Percentiles rank a stretch among this genome's conserved stretches.
Evolutionary conservation across 2,329 filamentous ascomycete species (phyloP).

Genomic region (Venturia effusa): DNA sequence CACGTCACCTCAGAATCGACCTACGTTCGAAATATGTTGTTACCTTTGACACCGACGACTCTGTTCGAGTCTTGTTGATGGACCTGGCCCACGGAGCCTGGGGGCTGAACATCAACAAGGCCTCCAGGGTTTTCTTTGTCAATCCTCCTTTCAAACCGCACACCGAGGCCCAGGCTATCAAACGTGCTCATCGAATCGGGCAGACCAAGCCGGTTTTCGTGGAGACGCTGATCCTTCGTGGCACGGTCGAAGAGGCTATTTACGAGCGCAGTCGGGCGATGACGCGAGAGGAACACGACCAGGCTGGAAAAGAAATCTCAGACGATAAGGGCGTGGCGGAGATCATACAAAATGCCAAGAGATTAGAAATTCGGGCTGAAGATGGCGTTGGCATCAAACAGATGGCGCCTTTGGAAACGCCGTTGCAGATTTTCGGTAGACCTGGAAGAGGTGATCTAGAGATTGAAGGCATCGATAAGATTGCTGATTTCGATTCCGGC

Average conservation of each 20-base stretch:
- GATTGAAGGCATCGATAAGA: constrained; percentile 10
- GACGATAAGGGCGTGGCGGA: constrained; percentile 47
- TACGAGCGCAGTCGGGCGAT: constrained; percentile 62
- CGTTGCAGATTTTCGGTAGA: constrained; percentile 35
- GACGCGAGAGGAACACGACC: constrained; percentile 47
- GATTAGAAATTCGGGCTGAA: constrained; percentile 31
- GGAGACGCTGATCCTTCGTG: constrained; percentile 71
- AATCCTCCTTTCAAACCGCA: constrained; percentile 77
- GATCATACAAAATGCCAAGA: constrained; percentile 46
- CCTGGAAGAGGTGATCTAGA: constrained; percentile 11
- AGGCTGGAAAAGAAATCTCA: constrained; percentile 44
- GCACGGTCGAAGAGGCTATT: constrained; percentile 78
- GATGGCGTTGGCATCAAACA: constrained; percentile 23
- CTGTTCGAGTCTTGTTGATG: constrained; percentile 75
- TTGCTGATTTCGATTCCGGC: background rate
- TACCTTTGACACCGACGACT: constrained; percentile 59
- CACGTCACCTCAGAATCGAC: constrained; percentile 48
- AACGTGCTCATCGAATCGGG: constrained; percentile 78
- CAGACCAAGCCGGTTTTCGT: constrained; percentile 70
- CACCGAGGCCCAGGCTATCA: constrained; percentile 83
- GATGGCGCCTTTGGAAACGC: constrained; percentile 30
- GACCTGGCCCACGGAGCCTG: constrained; percentile 83
- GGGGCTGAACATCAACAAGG: constrained; percentile 73
- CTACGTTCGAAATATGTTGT: constrained; percentile 65
- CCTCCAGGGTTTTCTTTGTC: constrained; percentile 79